Evolutionary conservation across 2,329 filamentous ascomycete species (phyloP).

Genomic region (Whalleya microplaca): DNA sequence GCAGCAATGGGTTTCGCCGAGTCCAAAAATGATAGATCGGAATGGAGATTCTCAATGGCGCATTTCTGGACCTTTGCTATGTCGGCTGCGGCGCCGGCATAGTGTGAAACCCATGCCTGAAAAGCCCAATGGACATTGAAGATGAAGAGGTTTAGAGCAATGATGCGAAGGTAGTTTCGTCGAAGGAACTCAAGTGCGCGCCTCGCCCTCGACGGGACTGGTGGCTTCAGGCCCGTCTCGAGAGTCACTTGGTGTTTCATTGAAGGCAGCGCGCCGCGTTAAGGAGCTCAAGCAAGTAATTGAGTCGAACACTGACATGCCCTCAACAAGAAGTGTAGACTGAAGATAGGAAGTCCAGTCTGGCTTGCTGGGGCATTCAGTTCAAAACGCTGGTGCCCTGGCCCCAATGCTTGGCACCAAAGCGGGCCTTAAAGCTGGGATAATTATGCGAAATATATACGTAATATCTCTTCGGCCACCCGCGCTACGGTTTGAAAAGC

Average conservation of each 20-base stretch:
- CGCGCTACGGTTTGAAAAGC: too few species aligned
- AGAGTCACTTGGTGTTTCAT: neutral
- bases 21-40: slow-evolving; percentile 55
- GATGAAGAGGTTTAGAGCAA: neutral
- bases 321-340: neutral
- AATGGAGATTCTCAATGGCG: slow-evolving; percentile 54
- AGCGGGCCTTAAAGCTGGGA: too few species aligned
- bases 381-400: too few species aligned
- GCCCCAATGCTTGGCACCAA: too few species aligned
- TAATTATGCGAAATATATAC: too few species aligned
- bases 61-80: slow-evolving; percentile 42
- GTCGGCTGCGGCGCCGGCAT: slow-evolving; percentile 3
- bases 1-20: slow-evolving; percentile 50
- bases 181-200: neutral
- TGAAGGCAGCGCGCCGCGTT: neutral
- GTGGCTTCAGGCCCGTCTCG: neutral
- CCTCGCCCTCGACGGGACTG: neutral
- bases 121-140: slow-evolving; percentile 5
- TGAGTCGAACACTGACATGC: neutral
- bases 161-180: neutral
- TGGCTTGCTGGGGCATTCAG: too few species aligned
- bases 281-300: neutral
- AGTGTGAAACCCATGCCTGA: neutral
- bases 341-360: too few species aligned
- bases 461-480: too few species aligned